These are phyloP conservation scores for Fusarium mexicanum DNA, from an alignment of 2,329 filamentous ascomycete species.

Conservation along the genomic window DNA sequence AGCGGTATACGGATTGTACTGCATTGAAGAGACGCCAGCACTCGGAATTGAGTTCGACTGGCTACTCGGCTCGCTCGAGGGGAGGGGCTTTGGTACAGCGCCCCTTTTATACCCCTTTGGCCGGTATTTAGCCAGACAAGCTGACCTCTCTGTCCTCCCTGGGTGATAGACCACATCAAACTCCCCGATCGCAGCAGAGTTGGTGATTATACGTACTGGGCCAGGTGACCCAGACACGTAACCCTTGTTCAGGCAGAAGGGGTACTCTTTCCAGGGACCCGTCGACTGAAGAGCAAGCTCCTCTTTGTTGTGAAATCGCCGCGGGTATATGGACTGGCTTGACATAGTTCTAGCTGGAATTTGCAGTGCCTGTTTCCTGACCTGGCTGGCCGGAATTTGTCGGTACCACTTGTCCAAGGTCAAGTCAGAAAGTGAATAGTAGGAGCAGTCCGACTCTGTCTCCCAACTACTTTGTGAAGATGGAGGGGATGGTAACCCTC, in stretches of 20 bases:
- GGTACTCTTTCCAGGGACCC: slow-evolving; percentile 16
- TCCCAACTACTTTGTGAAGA: background rate
- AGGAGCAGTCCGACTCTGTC: slow-evolving; percentile 7
- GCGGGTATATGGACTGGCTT: background rate
- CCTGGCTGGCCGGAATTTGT: slow-evolving; percentile 7
- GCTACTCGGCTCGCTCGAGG: background rate
- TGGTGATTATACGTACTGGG: slow-evolving; percentile 12
- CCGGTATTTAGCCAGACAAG: slow-evolving; percentile 1
- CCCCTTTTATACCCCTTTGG: slow-evolving; percentile 11
- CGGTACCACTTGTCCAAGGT: slow-evolving; percentile 4
- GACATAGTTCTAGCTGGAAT: background rate
- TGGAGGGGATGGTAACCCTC: background rate
- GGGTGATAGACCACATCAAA: slow-evolving; percentile 19
- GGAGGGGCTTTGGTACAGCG: background rate
- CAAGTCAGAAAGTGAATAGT: slow-evolving; percentile 9
- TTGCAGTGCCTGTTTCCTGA: slow-evolving; percentile 6
- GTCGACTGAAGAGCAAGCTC: background rate
- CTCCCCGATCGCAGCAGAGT: background rate
- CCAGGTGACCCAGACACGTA: slow-evolving; percentile 4
- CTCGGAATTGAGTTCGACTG: background rate
- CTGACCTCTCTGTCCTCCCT: background rate
- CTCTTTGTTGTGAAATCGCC: slow-evolving; percentile 8
- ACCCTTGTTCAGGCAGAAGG: slow-evolving; percentile 10
- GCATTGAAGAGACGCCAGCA: background rate
- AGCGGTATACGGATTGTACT: background rate